These are phyloP conservation scores for Sphaerobolus stellatus DNA, from an alignment of 1,284 basidiomycete genomes.

Conservation along the genomic window DNA sequence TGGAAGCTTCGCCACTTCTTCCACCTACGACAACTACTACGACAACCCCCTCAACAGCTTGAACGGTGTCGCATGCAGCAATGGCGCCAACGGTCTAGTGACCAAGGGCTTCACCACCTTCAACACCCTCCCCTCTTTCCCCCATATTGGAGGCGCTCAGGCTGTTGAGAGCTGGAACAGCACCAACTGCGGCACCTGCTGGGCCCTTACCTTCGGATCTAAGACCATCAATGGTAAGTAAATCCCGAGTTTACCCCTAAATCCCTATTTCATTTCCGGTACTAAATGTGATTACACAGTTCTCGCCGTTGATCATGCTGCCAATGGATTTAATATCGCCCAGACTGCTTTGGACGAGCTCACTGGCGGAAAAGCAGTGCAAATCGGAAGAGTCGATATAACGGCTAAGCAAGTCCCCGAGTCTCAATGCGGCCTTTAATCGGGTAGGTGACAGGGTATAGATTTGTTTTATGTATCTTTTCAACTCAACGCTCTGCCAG, in stretches of 20 bases:
- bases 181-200: conserved; percentile 34
- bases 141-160: conserved; percentile 32
- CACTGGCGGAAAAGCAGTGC: conserved; percentile 24
- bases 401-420: conserved; percentile 19
- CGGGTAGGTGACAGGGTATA: too few relatives aligned
- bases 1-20: neutral
- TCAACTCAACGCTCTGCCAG: too few relatives aligned
- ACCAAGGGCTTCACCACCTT: conserved; percentile 31
- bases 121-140: conserved; percentile 30
- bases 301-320: conserved; percentile 31
- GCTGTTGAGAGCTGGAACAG: conserved; percentile 31
- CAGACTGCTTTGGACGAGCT: conserved; percentile 32
- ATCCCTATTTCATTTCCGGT: neutral
- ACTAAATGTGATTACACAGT: conserved; percentile 10
- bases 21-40: conserved; percentile 32
- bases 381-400: conserved; percentile 24
- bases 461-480: too few relatives aligned
- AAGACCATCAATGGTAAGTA: conserved; percentile 20
- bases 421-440: conserved; percentile 2
- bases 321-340: conserved; percentile 33
- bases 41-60: conserved; percentile 28
- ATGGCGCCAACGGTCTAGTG: conserved; percentile 32
- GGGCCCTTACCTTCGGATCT: conserved; percentile 27
- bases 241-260: neutral
- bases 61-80: conserved; percentile 33